Conservation (phyloP, 108 stramenopile species). For the Cyclotella distinguenda region DNA sequence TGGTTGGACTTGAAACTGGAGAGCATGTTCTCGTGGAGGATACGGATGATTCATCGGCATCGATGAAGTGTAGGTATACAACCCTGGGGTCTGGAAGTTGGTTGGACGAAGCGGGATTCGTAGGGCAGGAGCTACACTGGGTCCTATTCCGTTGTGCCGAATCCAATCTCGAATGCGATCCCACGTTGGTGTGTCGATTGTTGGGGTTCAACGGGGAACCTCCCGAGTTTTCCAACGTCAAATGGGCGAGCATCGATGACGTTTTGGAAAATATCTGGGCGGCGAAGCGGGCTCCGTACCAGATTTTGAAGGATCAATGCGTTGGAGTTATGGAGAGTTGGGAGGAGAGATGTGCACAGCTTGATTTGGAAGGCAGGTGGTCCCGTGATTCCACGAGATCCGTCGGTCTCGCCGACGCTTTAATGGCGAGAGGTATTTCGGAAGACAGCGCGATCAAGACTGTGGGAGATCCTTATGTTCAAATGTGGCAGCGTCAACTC, state of each 20-base stretch:
- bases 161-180: constrained; percentile 41
- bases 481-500: constrained; percentile 34
- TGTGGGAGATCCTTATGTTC: constrained; percentile 45
- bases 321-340: constrained; percentile 18
- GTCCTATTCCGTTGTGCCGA: constrained; percentile 50
- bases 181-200: constrained; percentile 26
- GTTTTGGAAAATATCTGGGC: constrained; percentile 51
- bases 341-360: constrained; percentile 29
- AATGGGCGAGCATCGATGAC: constrained; percentile 41
- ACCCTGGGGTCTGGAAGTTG: constrained; percentile 50
- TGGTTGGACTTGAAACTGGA: constrained; percentile 35
- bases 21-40: constrained; percentile 44
- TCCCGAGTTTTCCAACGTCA: constrained; percentile 43
- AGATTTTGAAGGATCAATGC: constrained; percentile 14
- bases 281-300: constrained; percentile 43
- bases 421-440: constrained; percentile 35
- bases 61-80: constrained; percentile 30
- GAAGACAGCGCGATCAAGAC: constrained; percentile 27
- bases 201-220: constrained; percentile 45
- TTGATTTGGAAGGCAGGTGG: constrained; percentile 45
- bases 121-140: constrained; percentile 59
- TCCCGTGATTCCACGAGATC: constrained; percentile 36
- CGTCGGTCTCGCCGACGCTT: constrained; percentile 26
- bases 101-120: constrained; percentile 45
- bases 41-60: neutral